Evolutionary conservation across 257 asterid genomes (phyloP).

Genomic region (Oldenlandia corymbosa): DNA sequence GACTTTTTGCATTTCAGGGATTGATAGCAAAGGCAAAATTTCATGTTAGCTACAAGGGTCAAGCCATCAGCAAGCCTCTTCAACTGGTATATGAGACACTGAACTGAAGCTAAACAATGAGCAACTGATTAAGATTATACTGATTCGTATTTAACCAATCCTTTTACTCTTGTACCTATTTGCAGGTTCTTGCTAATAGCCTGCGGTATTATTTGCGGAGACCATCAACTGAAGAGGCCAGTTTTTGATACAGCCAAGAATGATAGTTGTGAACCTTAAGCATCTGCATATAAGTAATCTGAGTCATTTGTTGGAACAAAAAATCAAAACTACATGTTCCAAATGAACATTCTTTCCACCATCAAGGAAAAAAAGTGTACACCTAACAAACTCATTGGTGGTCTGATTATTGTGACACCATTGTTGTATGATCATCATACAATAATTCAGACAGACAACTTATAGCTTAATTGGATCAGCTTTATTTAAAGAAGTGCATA

Average conservation of each 20-base stretch:
- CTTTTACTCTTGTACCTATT: not conserved
- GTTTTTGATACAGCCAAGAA: conserved; percentile 48
- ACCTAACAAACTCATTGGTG: conserved; percentile 7
- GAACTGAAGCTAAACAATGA: not conserved
- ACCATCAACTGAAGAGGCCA: conserved; percentile 79
- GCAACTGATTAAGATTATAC: not conserved
- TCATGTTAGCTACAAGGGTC: conserved; percentile 83
- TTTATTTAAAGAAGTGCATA: too few relatives aligned
- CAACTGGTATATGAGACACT: conserved; percentile 52
- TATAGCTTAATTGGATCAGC: too few relatives aligned
- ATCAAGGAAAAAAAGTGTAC: conserved; percentile 6
- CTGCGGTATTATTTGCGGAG: conserved; percentile 76
- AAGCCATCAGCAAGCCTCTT: conserved; percentile 86
- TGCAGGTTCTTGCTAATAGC: conserved; percentile 86
- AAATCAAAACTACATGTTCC: conserved; percentile 1
- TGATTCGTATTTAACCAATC: not conserved
- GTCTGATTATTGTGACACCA: not conserved
- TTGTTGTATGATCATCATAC: not conserved
- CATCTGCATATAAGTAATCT: not conserved
- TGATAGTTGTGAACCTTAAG: not conserved
- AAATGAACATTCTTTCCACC: not conserved
- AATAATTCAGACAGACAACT: too few relatives aligned
- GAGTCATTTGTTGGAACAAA: not conserved
- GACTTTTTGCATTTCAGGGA: conserved; percentile 41
- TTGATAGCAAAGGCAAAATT: conserved; percentile 92